Evolutionary conservation across 2,329 filamentous ascomycete species (phyloP), one percentile per base, ranked within the genome.

Genomic region (Fulvia fulva): DNA sequence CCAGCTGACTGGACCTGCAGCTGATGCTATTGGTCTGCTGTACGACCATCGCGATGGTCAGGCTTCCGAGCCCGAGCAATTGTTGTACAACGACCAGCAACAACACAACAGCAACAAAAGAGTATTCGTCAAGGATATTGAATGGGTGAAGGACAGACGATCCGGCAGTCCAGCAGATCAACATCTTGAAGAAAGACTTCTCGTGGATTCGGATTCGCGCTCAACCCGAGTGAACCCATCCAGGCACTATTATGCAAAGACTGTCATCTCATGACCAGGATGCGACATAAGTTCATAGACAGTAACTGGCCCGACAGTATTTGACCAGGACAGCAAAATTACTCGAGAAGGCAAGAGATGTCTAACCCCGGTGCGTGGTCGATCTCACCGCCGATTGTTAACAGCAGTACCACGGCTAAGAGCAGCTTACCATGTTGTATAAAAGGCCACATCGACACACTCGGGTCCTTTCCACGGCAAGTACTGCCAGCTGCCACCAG

Each of bases 201-300:
- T 25, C 6, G 21, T 21, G 8, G 45, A 25, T 12, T 28, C 45
- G 19, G 45, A 47, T 25, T 23, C 25, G 21, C 19, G 45, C n/a
- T 47, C 11, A 47, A 5, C 45, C 63, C 65, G 16, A 41, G 8
- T 19, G 14, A 41, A 5, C 37, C 37, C 37, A 41, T 16, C 5
- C 14, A 41, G 37, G 37, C 37, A 41, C n/a, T n/a, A 19, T 19
- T n/a, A 19, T 19, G 37, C 37, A 41, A 4, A 8, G 19, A 6
- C 37, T n/a, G 37, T 41, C 37, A n/a, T 41, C n/a, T n/a, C 37
- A 41, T n/a, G 37, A 41, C 14, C 16, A 7, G 37, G 37, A 19
- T 19, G 5, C 37, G 3, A 41, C 14, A 19, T n/a, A 19, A 5
- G 14, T n/a, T n/a, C 14, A 41, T 7, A 14, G 14, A 41, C n/a